A percentile compares a stretch with the other conserved stretches of the same genome.
Evolutionary conservation across 495 filamentous ascomycete species (phyloP).

Genomic region (Penicillium tannophilum): DNA sequence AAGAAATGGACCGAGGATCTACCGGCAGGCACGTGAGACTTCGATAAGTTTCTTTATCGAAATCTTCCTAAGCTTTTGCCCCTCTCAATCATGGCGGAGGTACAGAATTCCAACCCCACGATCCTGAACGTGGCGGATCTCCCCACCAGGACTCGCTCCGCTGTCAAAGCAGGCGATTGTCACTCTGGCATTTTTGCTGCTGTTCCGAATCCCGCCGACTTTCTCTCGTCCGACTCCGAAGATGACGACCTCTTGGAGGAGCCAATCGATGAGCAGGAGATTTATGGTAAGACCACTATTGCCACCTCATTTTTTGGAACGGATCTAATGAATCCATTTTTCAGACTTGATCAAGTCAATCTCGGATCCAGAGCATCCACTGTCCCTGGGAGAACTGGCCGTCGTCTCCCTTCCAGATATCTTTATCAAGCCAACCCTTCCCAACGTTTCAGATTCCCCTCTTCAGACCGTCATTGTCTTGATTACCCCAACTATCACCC

Average conservation of each 20-base stretch:
- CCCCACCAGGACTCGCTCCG: conserved; percentile 69
- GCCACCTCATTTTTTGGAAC: not conserved
- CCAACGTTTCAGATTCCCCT: conserved; percentile 44
- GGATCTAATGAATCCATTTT: conserved; percentile 3
- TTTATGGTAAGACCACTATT: conserved; percentile 68
- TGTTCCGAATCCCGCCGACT: conserved; percentile 27
- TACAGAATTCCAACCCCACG: conserved; percentile 93
- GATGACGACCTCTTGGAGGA: conserved; percentile 71
- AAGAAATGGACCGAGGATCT: conserved; percentile 1
- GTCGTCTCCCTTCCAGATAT: conserved; percentile 96
- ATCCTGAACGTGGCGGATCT: conserved; percentile 89
- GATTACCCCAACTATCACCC: conserved; percentile 97
- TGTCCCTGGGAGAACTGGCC: conserved; percentile 87
- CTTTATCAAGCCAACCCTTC: conserved; percentile 66
- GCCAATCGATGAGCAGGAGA: conserved; percentile 93
- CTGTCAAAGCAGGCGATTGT: conserved; percentile 44
- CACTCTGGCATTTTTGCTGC: conserved; percentile 43
- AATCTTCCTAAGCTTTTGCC: not conserved
- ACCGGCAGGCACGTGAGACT: conserved; percentile 10
- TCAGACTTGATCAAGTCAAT: conserved; percentile 91
- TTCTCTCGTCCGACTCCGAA: conserved; percentile 47
- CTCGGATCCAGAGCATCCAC: conserved; percentile 93
- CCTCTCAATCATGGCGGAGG: conserved; percentile 39
- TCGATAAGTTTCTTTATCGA: conserved; percentile 2
- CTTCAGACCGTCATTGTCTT: conserved; percentile 54